These are phyloP conservation scores for Kodamaea leandrae DNA, from an alignment of 805 yeast species.

Conservation along the genomic window DNA sequence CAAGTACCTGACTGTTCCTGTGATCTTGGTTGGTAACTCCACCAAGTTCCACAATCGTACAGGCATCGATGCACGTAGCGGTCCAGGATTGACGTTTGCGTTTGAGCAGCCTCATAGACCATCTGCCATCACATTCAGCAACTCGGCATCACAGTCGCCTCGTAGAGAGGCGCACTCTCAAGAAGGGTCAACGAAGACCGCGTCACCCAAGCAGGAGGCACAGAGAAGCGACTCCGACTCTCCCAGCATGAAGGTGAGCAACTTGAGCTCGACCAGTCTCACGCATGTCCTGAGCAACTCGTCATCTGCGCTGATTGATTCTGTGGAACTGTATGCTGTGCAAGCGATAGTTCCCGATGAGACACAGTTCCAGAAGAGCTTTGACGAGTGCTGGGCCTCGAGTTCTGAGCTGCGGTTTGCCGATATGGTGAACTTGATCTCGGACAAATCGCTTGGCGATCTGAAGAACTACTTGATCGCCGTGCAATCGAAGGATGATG, in stretches of 20 bases:
- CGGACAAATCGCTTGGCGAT: slow-evolving; percentile 28
- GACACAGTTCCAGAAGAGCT: slow-evolving; percentile 5
- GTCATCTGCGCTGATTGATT: slow-evolving; percentile 7
- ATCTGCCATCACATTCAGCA: slow-evolving; percentile 1
- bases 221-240: background rate
- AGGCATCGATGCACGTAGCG: slow-evolving; percentile 7
- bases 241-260: no score
- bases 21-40: slow-evolving; percentile 34
- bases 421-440: slow-evolving; percentile 22
- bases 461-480: slow-evolving; percentile 25
- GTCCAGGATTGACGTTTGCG: slow-evolving; percentile 1
- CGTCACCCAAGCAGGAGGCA: background rate
- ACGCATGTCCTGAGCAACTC: slow-evolving; percentile 7
- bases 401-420: slow-evolving; percentile 9
- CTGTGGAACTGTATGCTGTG: slow-evolving; percentile 8
- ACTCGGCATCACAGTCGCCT: slow-evolving; percentile 1
- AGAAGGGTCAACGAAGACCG: background rate
- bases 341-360: slow-evolving; percentile 2
- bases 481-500: slow-evolving; percentile 19
- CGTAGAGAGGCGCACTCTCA: background rate
- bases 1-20: slow-evolving; percentile 40
- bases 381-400: background rate
- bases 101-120: slow-evolving; percentile 3
- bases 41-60: slow-evolving; percentile 17
- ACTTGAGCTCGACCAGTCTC: slow-evolving; percentile 4